These are phyloP conservation scores for Lactarius sp. DNA, from an alignment of 768 basidiomycete genomes.

Conservation along the genomic window DNA sequence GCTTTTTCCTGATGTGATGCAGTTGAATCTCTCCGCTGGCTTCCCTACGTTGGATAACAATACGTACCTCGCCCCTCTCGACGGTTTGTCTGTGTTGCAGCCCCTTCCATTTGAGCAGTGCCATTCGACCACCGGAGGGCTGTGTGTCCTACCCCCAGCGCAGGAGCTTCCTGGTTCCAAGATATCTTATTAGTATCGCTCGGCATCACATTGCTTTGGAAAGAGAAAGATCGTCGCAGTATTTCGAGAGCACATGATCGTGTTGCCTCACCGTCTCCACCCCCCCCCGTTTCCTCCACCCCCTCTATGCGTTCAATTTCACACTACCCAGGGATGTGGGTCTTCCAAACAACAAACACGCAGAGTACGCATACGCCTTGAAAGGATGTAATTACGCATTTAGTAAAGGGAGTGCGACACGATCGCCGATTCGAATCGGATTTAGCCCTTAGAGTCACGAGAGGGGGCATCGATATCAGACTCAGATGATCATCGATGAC, in stretches of 20 bases:
- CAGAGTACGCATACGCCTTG: background rate
- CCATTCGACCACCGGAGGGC: background rate
- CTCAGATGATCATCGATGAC: slow-evolving; percentile 6
- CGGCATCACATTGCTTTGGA: background rate
- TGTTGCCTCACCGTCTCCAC: background rate
- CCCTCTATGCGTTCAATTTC: too few relatives aligned
- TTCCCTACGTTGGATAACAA: slow-evolving; percentile 1
- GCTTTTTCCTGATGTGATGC: slow-evolving; percentile 14
- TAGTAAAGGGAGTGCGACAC: too few relatives aligned
- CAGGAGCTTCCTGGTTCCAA: slow-evolving; percentile 1
- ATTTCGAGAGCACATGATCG: slow-evolving; percentile 1
- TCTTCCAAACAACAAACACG: background rate
- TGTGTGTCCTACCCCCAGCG: background rate
- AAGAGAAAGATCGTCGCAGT: background rate
- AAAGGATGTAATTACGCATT: background rate
- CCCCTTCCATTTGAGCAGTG: slow-evolving; percentile 22
- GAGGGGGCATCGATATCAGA: background rate
- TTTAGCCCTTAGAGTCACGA: background rate
- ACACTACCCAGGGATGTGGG: background rate
- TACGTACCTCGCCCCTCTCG: slow-evolving; percentile 20
- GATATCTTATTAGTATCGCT: slow-evolving; percentile 8
- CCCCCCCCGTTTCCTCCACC: background rate
- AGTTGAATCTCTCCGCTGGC: background rate
- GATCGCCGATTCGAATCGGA: background rate
- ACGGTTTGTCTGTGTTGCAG: slow-evolving; percentile 18